These are phyloP conservation scores for Glaciozyma martinii DNA, from an alignment of 768 basidiomycete genomes.

Conservation along the genomic window DNA sequence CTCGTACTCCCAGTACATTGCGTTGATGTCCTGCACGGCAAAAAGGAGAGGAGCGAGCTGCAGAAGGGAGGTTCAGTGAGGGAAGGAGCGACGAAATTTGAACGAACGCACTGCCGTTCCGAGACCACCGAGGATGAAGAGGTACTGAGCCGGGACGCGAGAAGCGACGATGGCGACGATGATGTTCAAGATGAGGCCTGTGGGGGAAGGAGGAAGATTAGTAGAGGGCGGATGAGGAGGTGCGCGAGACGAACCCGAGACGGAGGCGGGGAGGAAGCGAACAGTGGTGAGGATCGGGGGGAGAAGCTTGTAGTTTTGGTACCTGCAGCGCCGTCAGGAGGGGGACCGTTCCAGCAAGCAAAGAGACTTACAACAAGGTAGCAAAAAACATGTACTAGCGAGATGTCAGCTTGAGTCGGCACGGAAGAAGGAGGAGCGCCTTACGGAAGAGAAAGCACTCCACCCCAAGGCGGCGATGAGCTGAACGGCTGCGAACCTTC, in stretches of 20 bases:
- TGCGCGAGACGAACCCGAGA: slow-evolving; percentile 12
- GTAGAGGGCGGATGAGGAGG: too few relatives aligned
- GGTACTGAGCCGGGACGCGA: slow-evolving; percentile 36
- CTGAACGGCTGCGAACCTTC: slow-evolving; percentile 6
- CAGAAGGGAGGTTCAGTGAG: neutral
- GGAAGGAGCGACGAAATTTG: neutral
- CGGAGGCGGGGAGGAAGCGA: slow-evolving; percentile 12
- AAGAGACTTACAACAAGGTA: neutral
- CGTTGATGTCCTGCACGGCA: slow-evolving; percentile 12
- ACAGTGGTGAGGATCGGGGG: slow-evolving; percentile 14
- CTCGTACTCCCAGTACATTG: slow-evolving; percentile 19
- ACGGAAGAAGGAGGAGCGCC: too few relatives aligned
- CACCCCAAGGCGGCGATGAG: slow-evolving; percentile 16
- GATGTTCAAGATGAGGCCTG: too few relatives aligned
- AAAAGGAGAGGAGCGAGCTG: slow-evolving; percentile 25
- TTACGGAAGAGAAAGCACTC: slow-evolving; percentile 1
- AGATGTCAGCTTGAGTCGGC: too few relatives aligned
- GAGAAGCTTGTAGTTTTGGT: slow-evolving; percentile 8
- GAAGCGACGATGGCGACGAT: slow-evolving; percentile 37
- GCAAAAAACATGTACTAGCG: too few relatives aligned
- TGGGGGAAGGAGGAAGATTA: too few relatives aligned
- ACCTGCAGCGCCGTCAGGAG: neutral
- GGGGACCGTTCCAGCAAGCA: neutral
- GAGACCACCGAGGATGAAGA: slow-evolving; percentile 36
- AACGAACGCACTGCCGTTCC: slow-evolving; percentile 24